A percentile compares a stretch with the other conserved stretches of the same genome.
phyloP scores from a whole-genome alignment of 805 yeast species.

The Lipomyces chichibuensis region DNA sequence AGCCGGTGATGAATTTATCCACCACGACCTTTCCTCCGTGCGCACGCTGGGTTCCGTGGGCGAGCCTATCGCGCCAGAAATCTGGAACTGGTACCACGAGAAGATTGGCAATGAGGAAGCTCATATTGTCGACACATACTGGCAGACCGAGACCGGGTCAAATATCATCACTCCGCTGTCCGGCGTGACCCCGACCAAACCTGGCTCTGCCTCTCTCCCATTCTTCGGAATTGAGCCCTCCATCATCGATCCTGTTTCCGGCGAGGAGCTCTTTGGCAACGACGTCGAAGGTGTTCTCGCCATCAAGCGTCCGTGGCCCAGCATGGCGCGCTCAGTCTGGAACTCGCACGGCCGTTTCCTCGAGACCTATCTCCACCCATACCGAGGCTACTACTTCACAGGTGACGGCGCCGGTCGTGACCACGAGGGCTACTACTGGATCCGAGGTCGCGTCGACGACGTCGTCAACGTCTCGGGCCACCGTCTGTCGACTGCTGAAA shows the following conservation, averaged over 20 bases:
- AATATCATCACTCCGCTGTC: constrained; percentile 94
- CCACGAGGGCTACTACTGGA: constrained; percentile 95
- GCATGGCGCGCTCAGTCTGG: constrained; percentile 97
- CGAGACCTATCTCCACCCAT: constrained; percentile 91
- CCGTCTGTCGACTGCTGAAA: constrained; percentile 97
- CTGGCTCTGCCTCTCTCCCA: constrained; percentile 96
- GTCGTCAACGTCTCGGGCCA: constrained; percentile 98
- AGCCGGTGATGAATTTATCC: constrained; percentile 85
- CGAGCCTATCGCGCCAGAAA: constrained; percentile 97
- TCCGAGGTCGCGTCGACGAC: constrained; percentile 97
- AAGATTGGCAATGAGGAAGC: constrained; percentile 87
- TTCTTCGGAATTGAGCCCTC: constrained; percentile 92
- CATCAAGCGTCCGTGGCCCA: constrained; percentile 90
- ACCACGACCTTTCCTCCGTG: constrained; percentile 80
- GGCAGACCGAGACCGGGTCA: constrained; percentile 99
- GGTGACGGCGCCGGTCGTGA: constrained; percentile 99
- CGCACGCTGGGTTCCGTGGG: constrained; percentile 97
- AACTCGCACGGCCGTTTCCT: constrained; percentile 82
- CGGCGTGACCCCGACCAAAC: constrained; percentile 92
- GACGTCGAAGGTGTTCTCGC: constrained; percentile 97
- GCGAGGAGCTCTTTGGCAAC: constrained; percentile 78
- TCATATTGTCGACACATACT: constrained; percentile 93
- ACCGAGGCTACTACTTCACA: constrained; percentile 91
- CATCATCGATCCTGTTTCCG: constrained; percentile 91
- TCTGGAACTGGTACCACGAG: constrained; percentile 98